These are phyloP conservation scores for Hymenoscyphus occultus DNA, from an alignment of 2,329 filamentous ascomycete species.

Conservation along the genomic window DNA sequence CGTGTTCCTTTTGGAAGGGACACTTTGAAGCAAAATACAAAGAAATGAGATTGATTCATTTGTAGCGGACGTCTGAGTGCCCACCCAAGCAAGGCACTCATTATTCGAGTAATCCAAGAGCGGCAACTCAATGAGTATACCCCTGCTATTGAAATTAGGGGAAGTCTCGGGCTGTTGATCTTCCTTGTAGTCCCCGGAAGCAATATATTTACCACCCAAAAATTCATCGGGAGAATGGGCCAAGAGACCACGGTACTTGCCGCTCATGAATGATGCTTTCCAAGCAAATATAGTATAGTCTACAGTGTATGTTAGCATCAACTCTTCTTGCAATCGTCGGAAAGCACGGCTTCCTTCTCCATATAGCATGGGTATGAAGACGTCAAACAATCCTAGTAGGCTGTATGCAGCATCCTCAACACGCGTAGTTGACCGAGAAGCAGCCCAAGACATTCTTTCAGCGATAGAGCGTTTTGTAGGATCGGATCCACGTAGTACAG, in stretches of 20 bases:
- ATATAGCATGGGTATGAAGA: slow-evolving; percentile 12
- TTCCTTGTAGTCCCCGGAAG: background rate
- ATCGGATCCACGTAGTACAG: background rate
- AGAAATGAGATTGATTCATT: background rate
- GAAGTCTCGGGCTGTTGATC: background rate
- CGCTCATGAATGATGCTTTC: background rate
- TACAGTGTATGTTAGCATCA: background rate
- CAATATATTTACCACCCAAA: background rate
- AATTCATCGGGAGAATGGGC: background rate
- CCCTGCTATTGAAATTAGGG: background rate
- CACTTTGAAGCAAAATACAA: background rate
- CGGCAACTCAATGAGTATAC: background rate
- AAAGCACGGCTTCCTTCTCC: slow-evolving; percentile 6
- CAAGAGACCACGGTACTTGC: background rate
- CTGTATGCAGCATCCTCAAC: slow-evolving; percentile 8
- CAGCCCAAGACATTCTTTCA: slow-evolving; percentile 3
- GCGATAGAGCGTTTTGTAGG: background rate
- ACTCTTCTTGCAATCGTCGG: slow-evolving; percentile 3
- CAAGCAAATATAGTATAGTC: slow-evolving; percentile 15
- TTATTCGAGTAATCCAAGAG: background rate
- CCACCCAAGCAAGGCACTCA: background rate
- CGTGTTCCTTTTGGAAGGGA: background rate
- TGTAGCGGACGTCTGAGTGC: background rate
- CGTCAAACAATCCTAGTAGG: slow-evolving; percentile 5
- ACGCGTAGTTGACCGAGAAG: background rate